Percentiles rank a stretch among this genome's conserved stretches.
Evolutionary conservation across 805 yeast species (phyloP).

Genomic region (Candida peoriensis): DNA sequence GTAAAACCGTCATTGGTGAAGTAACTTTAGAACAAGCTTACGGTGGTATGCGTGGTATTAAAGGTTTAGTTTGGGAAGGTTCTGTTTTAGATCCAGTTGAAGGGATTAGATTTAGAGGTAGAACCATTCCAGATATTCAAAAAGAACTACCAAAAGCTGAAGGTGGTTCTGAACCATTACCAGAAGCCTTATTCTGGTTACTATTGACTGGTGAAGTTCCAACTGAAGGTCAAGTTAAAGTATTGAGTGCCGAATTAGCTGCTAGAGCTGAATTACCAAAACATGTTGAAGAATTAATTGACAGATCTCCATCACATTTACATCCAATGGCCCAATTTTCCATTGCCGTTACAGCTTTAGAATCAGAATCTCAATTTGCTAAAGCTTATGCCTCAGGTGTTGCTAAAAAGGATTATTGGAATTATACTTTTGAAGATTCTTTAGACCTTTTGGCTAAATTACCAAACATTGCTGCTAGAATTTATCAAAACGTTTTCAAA

Average conservation of each 20-base stretch:
- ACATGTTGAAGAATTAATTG: conserved; percentile 68
- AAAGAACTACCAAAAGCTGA: conserved; percentile 70
- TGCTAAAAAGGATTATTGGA: conserved; percentile 80
- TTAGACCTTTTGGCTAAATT: conserved; percentile 76
- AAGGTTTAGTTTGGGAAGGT: conserved; percentile 86
- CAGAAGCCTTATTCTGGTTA: conserved; percentile 82
- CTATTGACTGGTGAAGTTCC: conserved; percentile 81
- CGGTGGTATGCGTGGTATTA: conserved; percentile 90
- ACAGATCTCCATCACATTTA: conserved; percentile 66
- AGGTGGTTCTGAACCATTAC: conserved; percentile 60
- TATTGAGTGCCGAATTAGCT: conserved; percentile 71
- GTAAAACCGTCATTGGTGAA: conserved; percentile 68
- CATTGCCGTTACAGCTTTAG: conserved; percentile 76
- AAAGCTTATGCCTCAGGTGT: conserved; percentile 84
- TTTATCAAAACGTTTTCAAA: conserved; percentile 79
- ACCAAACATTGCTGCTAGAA: conserved; percentile 76
- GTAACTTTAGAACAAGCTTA: conserved; percentile 74
- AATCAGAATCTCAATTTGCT: conserved; percentile 77
- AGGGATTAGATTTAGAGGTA: conserved; percentile 84
- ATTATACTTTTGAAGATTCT: conserved; percentile 75
- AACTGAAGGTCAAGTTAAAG: conserved; percentile 62
- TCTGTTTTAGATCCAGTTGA: conserved; percentile 80
- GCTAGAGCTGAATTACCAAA: conserved; percentile 74
- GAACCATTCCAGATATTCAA: conserved; percentile 76
- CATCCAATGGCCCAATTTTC: conserved; percentile 92